Conservation (phyloP, 495 filamentous ascomycete species). For the Talaromyces liani region DNA sequence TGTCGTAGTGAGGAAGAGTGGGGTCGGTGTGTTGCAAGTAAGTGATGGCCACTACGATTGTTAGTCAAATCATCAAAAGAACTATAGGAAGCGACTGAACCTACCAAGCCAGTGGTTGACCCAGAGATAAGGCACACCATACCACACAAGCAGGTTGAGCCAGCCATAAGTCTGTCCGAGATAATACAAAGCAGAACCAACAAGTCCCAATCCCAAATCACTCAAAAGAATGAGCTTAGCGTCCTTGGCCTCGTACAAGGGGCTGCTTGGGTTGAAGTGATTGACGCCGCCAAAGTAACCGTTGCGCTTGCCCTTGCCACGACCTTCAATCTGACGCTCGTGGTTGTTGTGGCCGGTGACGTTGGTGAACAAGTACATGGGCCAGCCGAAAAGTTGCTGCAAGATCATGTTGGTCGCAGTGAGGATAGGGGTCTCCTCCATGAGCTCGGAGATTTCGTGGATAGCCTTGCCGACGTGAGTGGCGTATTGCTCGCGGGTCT, state of each 20-base stretch:
- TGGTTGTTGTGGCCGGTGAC: conserved; percentile 94
- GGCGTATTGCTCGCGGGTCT: conserved; percentile 70
- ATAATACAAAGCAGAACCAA: conserved; percentile 47
- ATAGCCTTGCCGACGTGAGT: conserved; percentile 57
- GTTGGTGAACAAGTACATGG: conserved; percentile 72
- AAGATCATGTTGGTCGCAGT: conserved; percentile 63
- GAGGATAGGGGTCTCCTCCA: conserved; percentile 88
- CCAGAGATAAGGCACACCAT: conserved; percentile 91
- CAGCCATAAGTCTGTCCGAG: conserved; percentile 69
- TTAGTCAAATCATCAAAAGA: not conserved
- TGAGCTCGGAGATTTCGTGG: conserved; percentile 78
- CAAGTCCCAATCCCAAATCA: conserved; percentile 68
- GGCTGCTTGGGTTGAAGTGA: conserved; percentile 85
- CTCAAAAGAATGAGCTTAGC: conserved; percentile 73
- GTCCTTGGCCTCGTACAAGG: conserved; percentile 87
- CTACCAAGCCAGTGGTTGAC: conserved; percentile 87
- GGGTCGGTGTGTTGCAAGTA: conserved; percentile 58
- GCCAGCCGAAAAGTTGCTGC: conserved; percentile 91
- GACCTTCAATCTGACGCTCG: conserved; percentile 74
- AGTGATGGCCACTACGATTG: conserved; percentile 47
- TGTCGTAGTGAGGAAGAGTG: conserved; percentile 49
- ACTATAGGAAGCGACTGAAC: conserved; percentile 10
- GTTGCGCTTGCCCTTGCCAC: conserved; percentile 83
- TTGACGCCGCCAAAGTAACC: conserved; percentile 77
- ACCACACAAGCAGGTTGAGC: conserved; percentile 85